Conservation (phyloP, 2,329 filamentous ascomycete species). For the Aphanocladium album region DNA sequence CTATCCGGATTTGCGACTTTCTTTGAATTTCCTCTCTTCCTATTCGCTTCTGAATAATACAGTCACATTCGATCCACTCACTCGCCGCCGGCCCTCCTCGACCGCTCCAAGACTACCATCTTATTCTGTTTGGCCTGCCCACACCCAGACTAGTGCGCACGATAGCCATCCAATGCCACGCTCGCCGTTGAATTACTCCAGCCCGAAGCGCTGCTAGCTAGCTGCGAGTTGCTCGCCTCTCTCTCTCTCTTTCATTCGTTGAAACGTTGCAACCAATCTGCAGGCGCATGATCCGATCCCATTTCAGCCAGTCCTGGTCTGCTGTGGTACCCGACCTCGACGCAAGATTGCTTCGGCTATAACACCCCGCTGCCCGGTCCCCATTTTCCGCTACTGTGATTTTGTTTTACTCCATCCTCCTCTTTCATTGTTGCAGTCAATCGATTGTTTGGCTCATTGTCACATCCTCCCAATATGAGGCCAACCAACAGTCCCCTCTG, state of each 20-base stretch:
- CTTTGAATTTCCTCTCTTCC: background rate
- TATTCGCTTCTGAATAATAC: background rate
- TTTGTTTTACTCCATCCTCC: background rate
- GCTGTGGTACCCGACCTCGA: background rate
- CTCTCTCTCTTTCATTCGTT: background rate
- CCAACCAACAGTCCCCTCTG: background rate
- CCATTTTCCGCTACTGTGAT: background rate
- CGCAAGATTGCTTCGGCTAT: background rate
- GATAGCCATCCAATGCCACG: background rate
- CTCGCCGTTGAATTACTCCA: conserved; percentile 1
- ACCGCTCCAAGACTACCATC: background rate
- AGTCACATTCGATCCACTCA: background rate
- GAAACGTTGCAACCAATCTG: background rate
- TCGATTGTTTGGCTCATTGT: background rate
- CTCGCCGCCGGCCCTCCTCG: background rate
- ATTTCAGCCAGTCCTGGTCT: background rate
- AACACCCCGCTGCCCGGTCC: background rate
- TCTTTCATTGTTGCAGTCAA: background rate
- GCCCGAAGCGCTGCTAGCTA: background rate
- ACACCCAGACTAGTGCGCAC: conserved; percentile 1
- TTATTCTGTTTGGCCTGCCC: too few species aligned
- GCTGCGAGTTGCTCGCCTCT: too few species aligned
- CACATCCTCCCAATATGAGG: background rate
- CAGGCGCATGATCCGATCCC: background rate
- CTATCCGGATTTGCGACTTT: background rate